Conservation (phyloP, 805 yeast genomes). For the Isabelozyma gotoi region DNA sequence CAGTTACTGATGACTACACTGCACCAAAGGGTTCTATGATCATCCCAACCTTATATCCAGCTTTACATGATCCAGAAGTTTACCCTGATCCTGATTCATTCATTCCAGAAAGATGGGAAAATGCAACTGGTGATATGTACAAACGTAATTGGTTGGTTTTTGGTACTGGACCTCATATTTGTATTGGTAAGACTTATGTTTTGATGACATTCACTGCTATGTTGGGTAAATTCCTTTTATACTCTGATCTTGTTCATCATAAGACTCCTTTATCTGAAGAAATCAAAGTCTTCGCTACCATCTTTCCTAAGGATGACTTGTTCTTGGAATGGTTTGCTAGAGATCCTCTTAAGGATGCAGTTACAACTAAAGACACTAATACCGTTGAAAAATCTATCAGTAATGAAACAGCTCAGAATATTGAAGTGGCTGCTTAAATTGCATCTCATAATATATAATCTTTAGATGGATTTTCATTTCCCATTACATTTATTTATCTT, state of each 20-base stretch:
- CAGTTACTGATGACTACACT: slow-evolving; percentile 77
- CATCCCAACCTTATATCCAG: slow-evolving; percentile 93
- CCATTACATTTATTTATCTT: background rate
- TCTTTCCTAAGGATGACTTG: slow-evolving; percentile 96
- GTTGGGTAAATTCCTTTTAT: slow-evolving; percentile 87
- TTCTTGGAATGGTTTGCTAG: slow-evolving; percentile 70
- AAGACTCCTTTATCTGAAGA: slow-evolving; percentile 85
- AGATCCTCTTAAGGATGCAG: slow-evolving; percentile 42
- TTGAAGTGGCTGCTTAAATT: background rate
- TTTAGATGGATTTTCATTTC: background rate
- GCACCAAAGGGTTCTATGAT: slow-evolving; percentile 98
- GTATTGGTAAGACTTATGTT: slow-evolving; percentile 93
- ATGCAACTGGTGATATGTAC: slow-evolving; percentile 70
- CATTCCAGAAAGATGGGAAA: slow-evolving; percentile 96
- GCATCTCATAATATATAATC: background rate
- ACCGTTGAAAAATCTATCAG: background rate
- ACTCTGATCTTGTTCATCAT: slow-evolving; percentile 77
- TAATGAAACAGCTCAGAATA: background rate
- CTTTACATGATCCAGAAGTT: slow-evolving; percentile 96
- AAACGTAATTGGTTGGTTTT: slow-evolving; percentile 94
- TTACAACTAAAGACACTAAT: background rate
- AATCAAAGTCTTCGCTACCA: slow-evolving; percentile 95
- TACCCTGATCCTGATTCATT: slow-evolving; percentile 93
- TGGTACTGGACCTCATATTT: slow-evolving; percentile 96
- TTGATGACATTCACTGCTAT: slow-evolving; percentile 84